These are phyloP conservation scores for Diaporthe sp. DNA, from an alignment of 2,329 filamentous ascomycete species.

Conservation along the genomic window DNA sequence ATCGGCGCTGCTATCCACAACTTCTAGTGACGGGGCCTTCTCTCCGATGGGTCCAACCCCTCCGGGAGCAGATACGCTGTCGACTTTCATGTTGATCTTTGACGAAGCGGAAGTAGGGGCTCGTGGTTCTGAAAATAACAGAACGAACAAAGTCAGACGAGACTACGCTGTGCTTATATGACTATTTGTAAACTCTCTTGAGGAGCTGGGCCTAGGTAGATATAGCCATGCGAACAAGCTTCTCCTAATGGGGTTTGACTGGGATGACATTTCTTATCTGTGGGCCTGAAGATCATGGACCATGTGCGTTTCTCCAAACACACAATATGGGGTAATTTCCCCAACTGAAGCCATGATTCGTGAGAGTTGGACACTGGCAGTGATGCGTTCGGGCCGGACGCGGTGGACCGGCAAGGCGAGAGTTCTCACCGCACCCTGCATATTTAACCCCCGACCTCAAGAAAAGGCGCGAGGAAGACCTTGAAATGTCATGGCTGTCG, in stretches of 20 bases:
- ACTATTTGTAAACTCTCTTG: background rate
- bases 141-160: background rate
- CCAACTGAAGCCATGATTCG: slow-evolving; percentile 6
- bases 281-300: slow-evolving; percentile 31
- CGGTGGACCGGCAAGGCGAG: background rate
- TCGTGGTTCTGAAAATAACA: background rate
- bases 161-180: slow-evolving; percentile 8
- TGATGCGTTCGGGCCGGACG: background rate
- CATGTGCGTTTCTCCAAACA: slow-evolving; percentile 7
- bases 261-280: slow-evolving; percentile 25
- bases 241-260: background rate
- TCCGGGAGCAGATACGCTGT: background rate
- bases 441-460: background rate
- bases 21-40: slow-evolving; percentile 13
- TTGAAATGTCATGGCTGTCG: background rate
- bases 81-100: background rate
- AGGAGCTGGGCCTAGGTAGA: background rate
- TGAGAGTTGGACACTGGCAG: background rate
- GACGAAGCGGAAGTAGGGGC: background rate
- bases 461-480: too few species aligned
- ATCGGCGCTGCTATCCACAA: background rate
- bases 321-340: slow-evolving; percentile 19
- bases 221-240: background rate
- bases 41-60: background rate
- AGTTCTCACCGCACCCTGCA: background rate